Evolutionary conservation across 2,329 filamentous ascomycete species (phyloP), one percentile per base, ranked within the genome.

Genomic region (Cryphonectria nitschkei): DNA sequence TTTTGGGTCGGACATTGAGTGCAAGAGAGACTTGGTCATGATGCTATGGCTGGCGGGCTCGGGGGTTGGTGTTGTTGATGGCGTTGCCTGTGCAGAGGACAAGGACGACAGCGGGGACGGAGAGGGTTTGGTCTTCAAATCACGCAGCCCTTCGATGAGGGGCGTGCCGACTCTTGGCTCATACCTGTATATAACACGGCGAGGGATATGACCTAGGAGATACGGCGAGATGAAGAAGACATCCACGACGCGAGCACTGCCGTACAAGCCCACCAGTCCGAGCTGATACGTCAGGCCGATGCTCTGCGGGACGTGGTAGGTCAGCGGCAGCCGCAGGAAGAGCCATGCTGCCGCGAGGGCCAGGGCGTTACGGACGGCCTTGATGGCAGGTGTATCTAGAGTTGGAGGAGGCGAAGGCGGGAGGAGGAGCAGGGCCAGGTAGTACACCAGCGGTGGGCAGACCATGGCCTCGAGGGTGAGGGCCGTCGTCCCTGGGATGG

Each of bases 241-340:
- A 71, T 83, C 82, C 14, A 84, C 61, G 3, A 83, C 82, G 43
- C 82, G 74, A 62, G 79, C 79, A 13, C 80, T 79, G 11, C 82
- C 82, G 67, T 84, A 83, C 2, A 83, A 70, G 3, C 81, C 82
- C 1, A 84, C 81, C 8, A 84, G 78, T 5, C 80, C 80, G 22
- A 83, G 79, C 68, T 83, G 82, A 67, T 84, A 83, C 22, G 81
- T 83, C 26, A 83, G 75, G n/a, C 82, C 82, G 56, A 83, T 81
- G 69, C 80, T 82, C 71, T 81, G 82, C 6, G 82, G 81, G 5
- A 83, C 80, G 74, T 83, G 78, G 64, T 83, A 83, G 4, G 76
- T 77, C 5, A 83, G 76, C 19, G 82, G 81, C 19, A 84, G 73
- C 7, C 81, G 78, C 65, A 83, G 79, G 75, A 83, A 83, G 13